These are phyloP conservation scores for Penicillium argentinense DNA, from an alignment of 495 filamentous ascomycete species.

Conservation along the genomic window DNA sequence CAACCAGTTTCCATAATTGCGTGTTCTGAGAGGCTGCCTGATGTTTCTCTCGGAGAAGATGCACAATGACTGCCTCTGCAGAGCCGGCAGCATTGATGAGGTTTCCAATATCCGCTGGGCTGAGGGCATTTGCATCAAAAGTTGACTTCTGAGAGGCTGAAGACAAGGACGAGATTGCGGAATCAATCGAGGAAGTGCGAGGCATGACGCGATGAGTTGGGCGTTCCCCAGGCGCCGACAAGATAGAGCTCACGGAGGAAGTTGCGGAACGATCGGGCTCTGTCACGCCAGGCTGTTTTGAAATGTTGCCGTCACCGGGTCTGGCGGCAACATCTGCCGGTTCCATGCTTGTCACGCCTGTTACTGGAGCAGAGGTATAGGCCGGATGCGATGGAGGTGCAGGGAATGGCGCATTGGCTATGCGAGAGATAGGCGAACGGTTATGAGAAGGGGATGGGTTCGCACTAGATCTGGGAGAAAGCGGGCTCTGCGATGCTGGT, in stretches of 20 bases:
- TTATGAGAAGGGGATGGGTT: conserved; percentile 26
- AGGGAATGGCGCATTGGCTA: conserved; percentile 37
- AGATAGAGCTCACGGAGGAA: conserved; percentile 33
- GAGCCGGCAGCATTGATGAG: conserved; percentile 83
- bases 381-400: conserved; percentile 25
- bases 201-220: conserved; percentile 51
- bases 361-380: conserved; percentile 15
- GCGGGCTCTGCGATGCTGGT: conserved; percentile 28
- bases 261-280: conserved; percentile 35
- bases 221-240: conserved; percentile 34
- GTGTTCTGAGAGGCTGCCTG: conserved; percentile 83
- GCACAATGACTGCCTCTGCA: conserved; percentile 82
- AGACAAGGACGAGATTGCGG: conserved; percentile 84
- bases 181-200: conserved; percentile 92
- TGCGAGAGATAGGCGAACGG: conserved; percentile 21
- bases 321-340: conserved; percentile 22
- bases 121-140: conserved; percentile 53
- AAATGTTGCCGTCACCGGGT: conserved; percentile 17
- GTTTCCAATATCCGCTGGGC: conserved; percentile 64
- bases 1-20: conserved; percentile 91
- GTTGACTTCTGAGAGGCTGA: conserved; percentile 64
- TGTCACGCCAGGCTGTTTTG: conserved; percentile 25
- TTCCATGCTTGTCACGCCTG: conserved; percentile 17
- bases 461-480: conserved; percentile 30
- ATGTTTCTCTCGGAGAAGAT: conserved; percentile 88